Percentiles rank a stretch among this genome's conserved stretches.
Evolutionary conservation across 352 stramenopile species (phyloP).

Genomic region (Globisporangium nunn): DNA sequence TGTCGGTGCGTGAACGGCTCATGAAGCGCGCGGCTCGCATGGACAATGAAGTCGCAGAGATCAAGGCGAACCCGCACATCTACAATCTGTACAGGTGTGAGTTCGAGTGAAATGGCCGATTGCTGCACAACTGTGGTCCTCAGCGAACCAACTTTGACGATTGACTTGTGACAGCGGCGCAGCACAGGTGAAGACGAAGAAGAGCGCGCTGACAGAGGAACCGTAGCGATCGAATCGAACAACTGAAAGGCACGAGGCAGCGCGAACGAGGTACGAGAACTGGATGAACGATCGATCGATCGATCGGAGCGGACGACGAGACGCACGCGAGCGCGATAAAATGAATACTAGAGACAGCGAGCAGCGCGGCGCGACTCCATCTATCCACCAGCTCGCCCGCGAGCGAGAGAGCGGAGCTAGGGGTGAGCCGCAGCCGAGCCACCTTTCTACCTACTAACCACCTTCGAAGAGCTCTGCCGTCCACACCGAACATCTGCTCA

Average conservation of each 20-base stretch:
- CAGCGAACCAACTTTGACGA: neutral
- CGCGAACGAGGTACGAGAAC: no score
- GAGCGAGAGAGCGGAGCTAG: neutral
- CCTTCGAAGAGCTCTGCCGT: neutral
- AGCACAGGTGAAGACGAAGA: neutral
- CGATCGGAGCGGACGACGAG: neutral
- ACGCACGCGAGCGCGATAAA: conserved; percentile 1
- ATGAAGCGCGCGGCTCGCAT: conserved; percentile 39
- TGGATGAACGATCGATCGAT: neutral
- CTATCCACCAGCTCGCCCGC: no score
- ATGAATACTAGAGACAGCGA: conserved; percentile 4
- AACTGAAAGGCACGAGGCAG: neutral
- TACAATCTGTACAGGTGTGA: conserved; percentile 59
- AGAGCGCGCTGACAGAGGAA: neutral
- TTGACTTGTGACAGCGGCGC: neutral
- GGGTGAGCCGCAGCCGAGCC: neutral
- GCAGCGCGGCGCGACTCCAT: neutral
- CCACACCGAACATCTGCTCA: neutral
- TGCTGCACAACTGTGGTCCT: conserved; percentile 35
- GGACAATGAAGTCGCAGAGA: conserved; percentile 34
- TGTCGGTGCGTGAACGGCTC: conserved; percentile 56
- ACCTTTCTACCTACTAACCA: conserved; percentile 1
- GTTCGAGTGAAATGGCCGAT: no score
- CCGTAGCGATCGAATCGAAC: neutral
- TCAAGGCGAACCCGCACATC: conserved; percentile 56